These are phyloP conservation scores for Ogataea methylovora DNA, from an alignment of 805 yeast species.

Conservation along the genomic window DNA sequence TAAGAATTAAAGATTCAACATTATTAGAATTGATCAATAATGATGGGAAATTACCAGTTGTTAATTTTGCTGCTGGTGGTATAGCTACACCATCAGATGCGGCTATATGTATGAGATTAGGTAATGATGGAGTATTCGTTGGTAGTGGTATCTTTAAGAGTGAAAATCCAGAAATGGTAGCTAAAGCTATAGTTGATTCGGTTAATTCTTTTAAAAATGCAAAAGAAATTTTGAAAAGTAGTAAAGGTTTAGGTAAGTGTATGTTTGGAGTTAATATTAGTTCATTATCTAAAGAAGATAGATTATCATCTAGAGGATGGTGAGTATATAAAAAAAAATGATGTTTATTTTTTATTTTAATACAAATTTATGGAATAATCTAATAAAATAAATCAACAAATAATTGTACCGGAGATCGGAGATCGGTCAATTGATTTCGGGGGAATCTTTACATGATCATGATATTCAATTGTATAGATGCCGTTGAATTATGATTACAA, in stretches of 20 bases:
- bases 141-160: slow-evolving; percentile 78
- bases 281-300: slow-evolving; percentile 37
- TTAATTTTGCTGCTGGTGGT: slow-evolving; percentile 85
- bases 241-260: slow-evolving; percentile 65
- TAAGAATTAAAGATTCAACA: slow-evolving; percentile 52
- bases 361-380: too few relatives aligned
- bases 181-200: slow-evolving; percentile 73
- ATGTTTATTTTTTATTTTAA: too few relatives aligned
- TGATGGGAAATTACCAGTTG: slow-evolving; percentile 66
- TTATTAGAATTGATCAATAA: slow-evolving; percentile 41
- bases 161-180: slow-evolving; percentile 62
- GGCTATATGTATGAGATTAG: slow-evolving; percentile 73
- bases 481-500: too few relatives aligned
- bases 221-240: slow-evolving; percentile 48
- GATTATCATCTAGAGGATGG: slow-evolving; percentile 48
- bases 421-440: too few relatives aligned
- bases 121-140: slow-evolving; percentile 74
- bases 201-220: slow-evolving; percentile 66
- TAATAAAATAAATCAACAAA: too few relatives aligned
- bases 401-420: too few relatives aligned
- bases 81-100: slow-evolving; percentile 87
- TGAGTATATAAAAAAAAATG: slow-evolving; percentile 14
- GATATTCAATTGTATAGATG: too few relatives aligned
- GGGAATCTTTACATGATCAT: too few relatives aligned
- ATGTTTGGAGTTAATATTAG: slow-evolving; percentile 68